Evolutionary conservation across 495 filamentous ascomycete species (phyloP), one percentile per base, ranked within the genome.

Genomic region (Tuber microsphaerosporum): DNA sequence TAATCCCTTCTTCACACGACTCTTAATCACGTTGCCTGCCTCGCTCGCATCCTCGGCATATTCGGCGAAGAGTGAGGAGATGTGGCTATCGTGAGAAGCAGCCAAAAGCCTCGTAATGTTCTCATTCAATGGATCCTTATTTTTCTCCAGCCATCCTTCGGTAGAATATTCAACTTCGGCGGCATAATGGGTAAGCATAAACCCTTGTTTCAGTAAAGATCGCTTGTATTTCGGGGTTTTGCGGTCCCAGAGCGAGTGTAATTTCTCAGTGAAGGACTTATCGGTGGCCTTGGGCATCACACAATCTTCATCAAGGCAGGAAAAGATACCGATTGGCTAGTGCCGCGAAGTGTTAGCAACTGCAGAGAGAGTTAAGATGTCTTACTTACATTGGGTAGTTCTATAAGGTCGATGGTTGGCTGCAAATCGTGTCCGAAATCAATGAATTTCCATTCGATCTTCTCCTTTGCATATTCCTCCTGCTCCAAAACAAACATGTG

Each of bases 401-500:
- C 96, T 71, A 99, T 99, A 26, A 99, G 85, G 81, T 99, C 94
- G 80, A 99, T 99, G 7, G 96, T 99, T 4, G 96, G 96, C 84
- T 99, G 96, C 26, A 99, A 86, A 82, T 99, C 96, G 76, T 92
- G 93, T 51, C 96, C 96, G 82, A 99, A 99, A 82, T 99, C 96
- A 82, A 99, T 98, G 83, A 99, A 99, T 82, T 97, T 93, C 96
- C 96, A 99, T 85, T 99, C 94, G 80, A 99, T 99, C 83, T 97
- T 92, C 83, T 99, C 96, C 71, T 94, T 85, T 22, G 96, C 94
- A 84, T 99, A 99, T 84, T 99, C 96, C 82, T 99, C 96, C 82
- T 99, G 96, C 82, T 99, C 96, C 34, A 99, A 85, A 34, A 99
- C 96, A 83, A 99, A 99, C 96, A 99, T 99, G 86, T 99, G 96